These are phyloP conservation scores for Symmetrospora coprosmae DNA, from an alignment of 768 basidiomycete species.

Conservation along the genomic window DNA sequence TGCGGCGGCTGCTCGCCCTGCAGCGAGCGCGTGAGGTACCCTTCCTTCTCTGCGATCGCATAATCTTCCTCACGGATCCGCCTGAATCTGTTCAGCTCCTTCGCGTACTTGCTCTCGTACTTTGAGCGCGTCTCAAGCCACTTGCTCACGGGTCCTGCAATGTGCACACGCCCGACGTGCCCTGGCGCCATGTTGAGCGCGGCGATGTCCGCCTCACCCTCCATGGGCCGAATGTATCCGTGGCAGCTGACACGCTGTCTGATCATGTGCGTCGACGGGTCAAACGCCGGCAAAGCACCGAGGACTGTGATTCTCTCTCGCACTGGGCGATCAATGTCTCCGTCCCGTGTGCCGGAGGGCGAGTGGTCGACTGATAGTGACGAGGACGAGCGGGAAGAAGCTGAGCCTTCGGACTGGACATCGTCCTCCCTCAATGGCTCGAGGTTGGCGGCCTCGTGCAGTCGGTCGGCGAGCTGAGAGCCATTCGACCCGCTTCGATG, in stretches of 20 bases:
- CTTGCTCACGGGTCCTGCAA: constrained; percentile 35
- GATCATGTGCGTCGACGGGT: constrained; percentile 54
- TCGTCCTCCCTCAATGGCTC: background rate
- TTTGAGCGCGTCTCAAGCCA: constrained; percentile 35
- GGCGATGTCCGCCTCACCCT: constrained; percentile 52
- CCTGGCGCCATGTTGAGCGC: constrained; percentile 54
- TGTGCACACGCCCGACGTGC: constrained; percentile 50
- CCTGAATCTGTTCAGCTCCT: constrained; percentile 32
- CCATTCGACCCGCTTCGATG: too few relatives aligned
- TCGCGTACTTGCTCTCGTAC: constrained; percentile 36
- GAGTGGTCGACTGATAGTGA: too few relatives aligned
- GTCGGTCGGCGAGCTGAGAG: background rate
- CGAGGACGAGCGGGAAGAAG: background rate
- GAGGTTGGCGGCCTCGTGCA: background rate
- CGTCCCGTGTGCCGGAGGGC: too few relatives aligned
- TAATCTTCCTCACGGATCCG: constrained; percentile 33
- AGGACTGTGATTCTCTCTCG: constrained; percentile 19
- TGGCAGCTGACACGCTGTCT: constrained; percentile 73
- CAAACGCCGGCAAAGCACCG: constrained; percentile 9
- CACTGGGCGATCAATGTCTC: background rate
- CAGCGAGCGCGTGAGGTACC: constrained; percentile 36
- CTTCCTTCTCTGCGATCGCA: constrained; percentile 30
- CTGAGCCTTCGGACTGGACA: background rate
- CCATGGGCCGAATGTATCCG: constrained; percentile 69
- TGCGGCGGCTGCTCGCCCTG: constrained; percentile 10